A percentile compares a stretch with the other conserved stretches of the same genome.
phyloP scores from a whole-genome alignment of 805 yeast species.

The Yarrowia porcina region DNA sequence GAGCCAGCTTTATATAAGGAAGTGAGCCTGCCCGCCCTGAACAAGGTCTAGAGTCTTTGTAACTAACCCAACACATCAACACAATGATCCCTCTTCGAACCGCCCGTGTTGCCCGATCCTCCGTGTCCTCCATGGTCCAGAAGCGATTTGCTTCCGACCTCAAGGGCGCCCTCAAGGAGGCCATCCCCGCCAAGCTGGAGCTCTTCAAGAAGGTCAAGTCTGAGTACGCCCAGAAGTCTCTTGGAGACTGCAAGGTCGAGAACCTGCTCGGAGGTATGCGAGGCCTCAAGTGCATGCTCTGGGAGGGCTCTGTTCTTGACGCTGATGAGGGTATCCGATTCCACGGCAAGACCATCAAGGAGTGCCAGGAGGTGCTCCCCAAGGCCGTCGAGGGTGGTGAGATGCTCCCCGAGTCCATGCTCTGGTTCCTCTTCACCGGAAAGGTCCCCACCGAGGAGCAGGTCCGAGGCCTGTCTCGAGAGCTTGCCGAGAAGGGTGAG shows the following conservation, averaged over 20 bases:
- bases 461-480: constrained; percentile 67
- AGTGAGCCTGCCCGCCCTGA: background rate
- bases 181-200: constrained; percentile 47
- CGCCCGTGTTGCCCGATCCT: constrained; percentile 24
- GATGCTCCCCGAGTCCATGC: constrained; percentile 73
- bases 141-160: constrained; percentile 30
- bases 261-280: constrained; percentile 71
- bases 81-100: constrained; percentile 26
- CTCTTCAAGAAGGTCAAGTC: constrained; percentile 44
- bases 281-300: constrained; percentile 67
- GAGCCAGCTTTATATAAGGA: background rate
- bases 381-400: constrained; percentile 50
- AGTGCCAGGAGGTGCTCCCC: constrained; percentile 65
- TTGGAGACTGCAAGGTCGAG: constrained; percentile 48
- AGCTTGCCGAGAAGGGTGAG: constrained; percentile 72
- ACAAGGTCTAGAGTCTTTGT: background rate
- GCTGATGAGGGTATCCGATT: constrained; percentile 73
- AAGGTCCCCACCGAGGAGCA: constrained; percentile 74
- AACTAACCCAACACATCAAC: background rate
- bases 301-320: constrained; percentile 79
- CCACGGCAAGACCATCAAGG: constrained; percentile 72
- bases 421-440: constrained; percentile 81
- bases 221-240: constrained; percentile 38
- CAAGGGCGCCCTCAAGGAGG: constrained; percentile 39
- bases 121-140: constrained; percentile 26